phyloP scores from a whole-genome alignment of 148 eudicot genomes.

The Dysphania ambrosioides region DNA sequence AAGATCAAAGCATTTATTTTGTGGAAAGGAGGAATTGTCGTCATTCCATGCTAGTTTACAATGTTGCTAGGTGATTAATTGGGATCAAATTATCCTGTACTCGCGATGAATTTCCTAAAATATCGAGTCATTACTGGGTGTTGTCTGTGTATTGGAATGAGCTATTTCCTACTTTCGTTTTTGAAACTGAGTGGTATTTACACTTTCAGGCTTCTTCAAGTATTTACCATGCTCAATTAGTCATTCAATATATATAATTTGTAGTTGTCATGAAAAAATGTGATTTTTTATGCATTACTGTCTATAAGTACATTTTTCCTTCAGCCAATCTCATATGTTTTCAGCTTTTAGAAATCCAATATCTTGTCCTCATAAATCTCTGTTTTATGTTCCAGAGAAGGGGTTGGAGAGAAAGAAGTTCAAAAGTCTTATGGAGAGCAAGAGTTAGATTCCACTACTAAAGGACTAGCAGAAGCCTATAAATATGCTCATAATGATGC shows the following conservation, averaged over 20 bases:
- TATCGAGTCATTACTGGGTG: no score
- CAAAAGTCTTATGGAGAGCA: slow-evolving; percentile 33
- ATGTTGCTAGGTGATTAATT: no score
- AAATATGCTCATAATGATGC: slow-evolving; percentile 79
- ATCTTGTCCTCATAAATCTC: slow-evolving; percentile 2
- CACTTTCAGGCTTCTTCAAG: no score
- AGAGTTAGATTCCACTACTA: slow-evolving; percentile 34
- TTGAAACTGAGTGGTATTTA: no score
- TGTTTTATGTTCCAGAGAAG: slow-evolving; percentile 35
- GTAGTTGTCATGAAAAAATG: background rate
- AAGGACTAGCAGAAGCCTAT: slow-evolving; percentile 71
- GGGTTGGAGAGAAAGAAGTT: slow-evolving; percentile 31
- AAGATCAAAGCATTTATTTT: background rate
- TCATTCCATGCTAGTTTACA: background rate
- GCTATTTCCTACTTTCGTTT: no score
- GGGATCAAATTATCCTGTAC: no score
- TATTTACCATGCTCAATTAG: background rate
- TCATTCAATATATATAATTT: background rate
- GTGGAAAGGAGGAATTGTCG: background rate
- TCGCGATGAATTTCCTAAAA: no score
- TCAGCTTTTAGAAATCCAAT: background rate
- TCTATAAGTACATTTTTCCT: background rate
- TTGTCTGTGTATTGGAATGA: no score
- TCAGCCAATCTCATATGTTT: background rate
- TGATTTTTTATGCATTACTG: background rate